These are phyloP conservation scores for Nepenthes gracilis DNA, from an alignment of 148 eudicot genomes.

Conservation along the genomic window DNA sequence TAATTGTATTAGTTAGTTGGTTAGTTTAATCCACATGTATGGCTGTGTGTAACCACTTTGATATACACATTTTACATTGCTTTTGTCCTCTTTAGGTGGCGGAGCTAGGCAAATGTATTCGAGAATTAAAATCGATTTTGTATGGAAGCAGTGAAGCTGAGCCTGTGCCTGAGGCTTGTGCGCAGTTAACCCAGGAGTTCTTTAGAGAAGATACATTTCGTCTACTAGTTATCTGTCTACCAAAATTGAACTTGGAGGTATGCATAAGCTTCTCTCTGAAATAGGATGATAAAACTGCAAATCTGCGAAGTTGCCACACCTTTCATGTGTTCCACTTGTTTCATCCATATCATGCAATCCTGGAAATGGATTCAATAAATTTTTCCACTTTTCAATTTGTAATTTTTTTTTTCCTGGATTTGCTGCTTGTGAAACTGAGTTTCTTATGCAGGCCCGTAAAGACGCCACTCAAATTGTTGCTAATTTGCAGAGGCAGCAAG, in stretches of 20 bases:
- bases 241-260: constrained; percentile 88
- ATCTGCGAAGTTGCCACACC: neutral
- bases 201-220: constrained; percentile 76
- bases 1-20: too few species aligned
- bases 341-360: neutral
- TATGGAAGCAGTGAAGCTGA: constrained; percentile 91
- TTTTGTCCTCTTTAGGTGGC: constrained; percentile 33
- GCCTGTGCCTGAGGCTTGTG: constrained; percentile 87
- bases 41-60: too few species aligned
- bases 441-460: constrained; percentile 68
- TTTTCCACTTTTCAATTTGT: neutral
- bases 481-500: constrained; percentile 94
- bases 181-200: constrained; percentile 90
- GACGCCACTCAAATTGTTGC: constrained; percentile 99
- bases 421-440: neutral
- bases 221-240: constrained; percentile 52
- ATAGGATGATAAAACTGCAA: neutral
- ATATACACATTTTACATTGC: neutral
- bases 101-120: constrained; percentile 56
- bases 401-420: neutral
- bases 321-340: neutral
- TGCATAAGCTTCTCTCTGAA: neutral
- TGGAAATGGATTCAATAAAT: neutral
- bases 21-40: neutral
- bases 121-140: constrained; percentile 68